These are phyloP conservation scores for Debaryomyces hansenii DNA, from an alignment of 805 yeast species.

Conservation along the genomic window DNA sequence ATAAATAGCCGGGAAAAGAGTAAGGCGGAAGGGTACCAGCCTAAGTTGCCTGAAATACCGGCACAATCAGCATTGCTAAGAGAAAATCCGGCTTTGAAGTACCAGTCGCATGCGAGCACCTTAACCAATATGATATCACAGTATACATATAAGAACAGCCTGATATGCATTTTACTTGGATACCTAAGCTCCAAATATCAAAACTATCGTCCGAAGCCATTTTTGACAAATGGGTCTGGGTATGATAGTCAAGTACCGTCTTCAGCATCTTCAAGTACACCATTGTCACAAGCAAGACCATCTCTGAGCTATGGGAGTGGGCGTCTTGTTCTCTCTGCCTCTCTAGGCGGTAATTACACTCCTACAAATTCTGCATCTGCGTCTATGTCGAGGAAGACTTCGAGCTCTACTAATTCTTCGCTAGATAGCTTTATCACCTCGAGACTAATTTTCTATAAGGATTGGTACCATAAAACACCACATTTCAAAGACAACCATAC, in stretches of 20 bases:
- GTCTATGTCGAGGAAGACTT: not conserved
- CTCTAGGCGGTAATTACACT: conserved; percentile 1
- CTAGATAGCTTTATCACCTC: conserved; percentile 21
- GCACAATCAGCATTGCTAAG: conserved; percentile 23
- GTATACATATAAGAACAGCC: conserved; percentile 20
- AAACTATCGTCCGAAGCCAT: conserved; percentile 4
- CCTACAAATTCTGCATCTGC: conserved; percentile 2
- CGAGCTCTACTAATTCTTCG: not conserved
- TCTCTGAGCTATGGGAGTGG: not conserved
- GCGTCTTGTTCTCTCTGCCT: conserved; percentile 1
- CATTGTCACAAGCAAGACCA: not conserved
- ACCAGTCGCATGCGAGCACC: conserved; percentile 27
- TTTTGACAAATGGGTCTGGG: not conserved
- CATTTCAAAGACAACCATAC: conserved; percentile 10
- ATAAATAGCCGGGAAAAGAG: conserved; percentile 19
- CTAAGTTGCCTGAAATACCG: conserved; percentile 29
- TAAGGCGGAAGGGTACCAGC: conserved; percentile 21
- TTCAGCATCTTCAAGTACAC: conserved; percentile 5
- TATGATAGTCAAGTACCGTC: conserved; percentile 4
- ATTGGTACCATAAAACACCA: conserved; percentile 30
- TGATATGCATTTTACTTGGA: conserved; percentile 30
- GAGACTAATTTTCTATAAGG: conserved; percentile 31
- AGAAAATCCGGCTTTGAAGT: conserved; percentile 31
- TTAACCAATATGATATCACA: conserved; percentile 26
- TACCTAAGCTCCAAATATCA: conserved; percentile 29